phyloP scores from a whole-genome alignment of 306 rosid species.

The Medicago lupulina region DNA sequence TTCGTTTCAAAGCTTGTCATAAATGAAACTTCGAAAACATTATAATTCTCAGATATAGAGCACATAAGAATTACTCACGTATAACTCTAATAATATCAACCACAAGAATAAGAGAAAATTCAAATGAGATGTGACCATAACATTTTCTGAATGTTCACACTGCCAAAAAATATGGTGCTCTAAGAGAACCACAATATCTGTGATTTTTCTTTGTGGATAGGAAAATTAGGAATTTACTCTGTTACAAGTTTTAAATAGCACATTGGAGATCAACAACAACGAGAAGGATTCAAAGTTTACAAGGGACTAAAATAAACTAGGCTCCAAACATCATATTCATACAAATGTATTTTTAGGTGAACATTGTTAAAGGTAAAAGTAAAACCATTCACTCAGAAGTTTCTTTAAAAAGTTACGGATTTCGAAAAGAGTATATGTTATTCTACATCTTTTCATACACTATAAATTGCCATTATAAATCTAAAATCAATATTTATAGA shows the following conservation, averaged over 20 bases:
- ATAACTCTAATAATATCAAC: not conserved
- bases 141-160: not conserved
- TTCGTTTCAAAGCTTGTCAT: conserved; percentile 8
- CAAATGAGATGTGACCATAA: not conserved
- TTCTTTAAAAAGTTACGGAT: not conserved
- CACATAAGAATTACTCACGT: not conserved
- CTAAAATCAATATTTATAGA: conserved; percentile 4
- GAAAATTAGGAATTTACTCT: no score
- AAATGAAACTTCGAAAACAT: not conserved
- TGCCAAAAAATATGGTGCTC: not conserved
- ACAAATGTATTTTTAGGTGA: no score
- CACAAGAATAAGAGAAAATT: conserved; percentile 23
- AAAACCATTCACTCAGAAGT: not conserved
- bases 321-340: no score
- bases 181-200: not conserved
- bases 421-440: conserved; percentile 7
- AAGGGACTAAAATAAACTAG: no score
- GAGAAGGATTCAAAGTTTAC: no score
- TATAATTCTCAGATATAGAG: conserved; percentile 14
- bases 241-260: no score
- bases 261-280: no score
- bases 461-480: not conserved
- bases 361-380: not conserved
- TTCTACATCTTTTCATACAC: not conserved
- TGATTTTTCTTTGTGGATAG: not conserved